These are phyloP conservation scores for Drechslerella stenobrocha DNA, from an alignment of 2,329 filamentous ascomycete species.

Conservation along the genomic window DNA sequence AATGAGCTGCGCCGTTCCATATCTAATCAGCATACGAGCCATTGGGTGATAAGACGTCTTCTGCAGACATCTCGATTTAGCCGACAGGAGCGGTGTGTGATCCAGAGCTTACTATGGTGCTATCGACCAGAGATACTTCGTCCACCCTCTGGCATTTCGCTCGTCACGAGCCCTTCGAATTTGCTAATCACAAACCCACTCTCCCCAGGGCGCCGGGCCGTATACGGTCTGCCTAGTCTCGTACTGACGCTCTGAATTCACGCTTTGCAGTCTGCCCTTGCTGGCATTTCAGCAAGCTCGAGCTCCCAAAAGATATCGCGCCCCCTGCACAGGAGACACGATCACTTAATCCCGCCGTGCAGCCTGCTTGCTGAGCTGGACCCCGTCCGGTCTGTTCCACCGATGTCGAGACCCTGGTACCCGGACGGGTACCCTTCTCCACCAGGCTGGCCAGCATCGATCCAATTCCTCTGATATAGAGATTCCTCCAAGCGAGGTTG, in stretches of 20 bases:
- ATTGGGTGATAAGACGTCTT: neutral
- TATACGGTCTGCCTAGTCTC: too few relatives aligned
- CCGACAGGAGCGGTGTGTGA: constrained; percentile 3
- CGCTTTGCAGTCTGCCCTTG: too few relatives aligned
- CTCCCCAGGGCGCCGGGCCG: too few relatives aligned
- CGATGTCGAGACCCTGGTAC: neutral
- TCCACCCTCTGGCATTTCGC: neutral
- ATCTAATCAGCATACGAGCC: neutral
- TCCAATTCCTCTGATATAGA: constrained; percentile 7
- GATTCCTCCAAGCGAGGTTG: constrained; percentile 28
- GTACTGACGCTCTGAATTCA: too few relatives aligned
- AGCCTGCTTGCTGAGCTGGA: neutral
- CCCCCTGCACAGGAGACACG: constrained; percentile 5
- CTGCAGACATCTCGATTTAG: neutral
- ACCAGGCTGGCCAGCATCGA: constrained; percentile 1
- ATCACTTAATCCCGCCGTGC: constrained; percentile 3
- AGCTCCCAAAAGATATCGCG: constrained; percentile 2
- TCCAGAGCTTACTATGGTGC: neutral
- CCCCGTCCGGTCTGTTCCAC: neutral
- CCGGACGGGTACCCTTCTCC: neutral
- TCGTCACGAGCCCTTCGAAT: neutral
- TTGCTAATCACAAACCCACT: neutral
- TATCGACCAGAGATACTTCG: neutral
- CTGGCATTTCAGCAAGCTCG: neutral
- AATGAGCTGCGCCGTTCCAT: too few relatives aligned